Conservation (phyloP, 2,329 filamentous ascomycete genomes). For the Aspergillus sp. region DNA sequence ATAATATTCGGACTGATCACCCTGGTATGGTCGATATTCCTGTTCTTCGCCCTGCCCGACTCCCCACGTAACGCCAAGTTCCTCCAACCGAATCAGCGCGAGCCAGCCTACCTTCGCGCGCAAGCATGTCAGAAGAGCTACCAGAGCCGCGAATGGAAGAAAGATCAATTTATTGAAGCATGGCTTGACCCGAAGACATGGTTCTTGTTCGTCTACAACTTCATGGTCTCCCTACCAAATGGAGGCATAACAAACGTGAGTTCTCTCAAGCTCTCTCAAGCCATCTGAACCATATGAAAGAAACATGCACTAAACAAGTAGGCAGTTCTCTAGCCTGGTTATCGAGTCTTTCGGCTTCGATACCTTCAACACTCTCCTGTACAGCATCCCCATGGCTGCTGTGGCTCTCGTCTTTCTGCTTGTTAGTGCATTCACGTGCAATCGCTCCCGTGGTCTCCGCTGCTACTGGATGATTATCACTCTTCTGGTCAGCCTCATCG, state of each 20-base stretch:
- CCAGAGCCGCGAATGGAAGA: conserved; percentile 12
- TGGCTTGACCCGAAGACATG: conserved; percentile 37
- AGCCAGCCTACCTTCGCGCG: conserved; percentile 9
- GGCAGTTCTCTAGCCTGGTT: conserved; percentile 21
- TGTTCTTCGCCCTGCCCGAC: conserved; percentile 15
- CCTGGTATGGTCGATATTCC: conserved; percentile 9
- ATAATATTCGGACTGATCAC: conserved; percentile 20
- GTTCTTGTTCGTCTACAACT: conserved; percentile 30
- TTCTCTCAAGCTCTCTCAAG: not conserved
- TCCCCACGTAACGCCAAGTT: conserved; percentile 15
- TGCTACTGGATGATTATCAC: conserved; percentile 11
- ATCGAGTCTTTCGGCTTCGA: conserved; percentile 21
- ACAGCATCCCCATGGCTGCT: conserved; percentile 15
- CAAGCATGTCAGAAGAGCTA: conserved; percentile 4
- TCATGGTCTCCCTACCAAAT: conserved; percentile 30
- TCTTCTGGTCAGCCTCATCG: conserved; percentile 16
- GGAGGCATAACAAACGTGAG: conserved; percentile 28
- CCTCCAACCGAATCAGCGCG: conserved; percentile 12
- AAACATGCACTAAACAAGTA: not conserved
- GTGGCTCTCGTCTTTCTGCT: conserved; percentile 14
- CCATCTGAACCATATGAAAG: not conserved
- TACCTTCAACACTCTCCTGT: conserved; percentile 21
- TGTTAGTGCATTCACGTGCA: conserved; percentile 6
- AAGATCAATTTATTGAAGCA: conserved; percentile 34
- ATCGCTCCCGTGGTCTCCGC: conserved; percentile 10